These are phyloP conservation scores for Davidsoniella neocaledoniae DNA, from an alignment of 2,329 filamentous ascomycete species.

Conservation along the genomic window DNA sequence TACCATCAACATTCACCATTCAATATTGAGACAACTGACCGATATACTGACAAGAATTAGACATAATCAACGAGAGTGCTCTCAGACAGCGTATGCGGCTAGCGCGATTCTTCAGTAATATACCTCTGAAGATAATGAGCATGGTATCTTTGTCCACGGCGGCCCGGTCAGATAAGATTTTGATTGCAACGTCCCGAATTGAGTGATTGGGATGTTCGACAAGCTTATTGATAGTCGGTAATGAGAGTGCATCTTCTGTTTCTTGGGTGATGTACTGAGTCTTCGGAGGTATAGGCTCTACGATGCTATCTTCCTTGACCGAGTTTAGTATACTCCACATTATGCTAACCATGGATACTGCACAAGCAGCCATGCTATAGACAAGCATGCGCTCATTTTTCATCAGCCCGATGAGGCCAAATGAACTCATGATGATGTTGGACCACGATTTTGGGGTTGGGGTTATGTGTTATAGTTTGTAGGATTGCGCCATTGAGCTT, in stretches of 20 bases:
- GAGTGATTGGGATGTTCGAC: slow-evolving; percentile 55
- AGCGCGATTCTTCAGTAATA: slow-evolving; percentile 41
- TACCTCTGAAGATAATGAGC: slow-evolving; percentile 36
- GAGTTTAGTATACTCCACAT: slow-evolving; percentile 42
- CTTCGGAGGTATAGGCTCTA: slow-evolving; percentile 47
- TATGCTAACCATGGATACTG: slow-evolving; percentile 38
- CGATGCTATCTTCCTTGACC: slow-evolving; percentile 47
- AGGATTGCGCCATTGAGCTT: not conserved
- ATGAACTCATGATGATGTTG: slow-evolving; percentile 7
- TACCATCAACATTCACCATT: too few species aligned
- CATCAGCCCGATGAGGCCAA: slow-evolving; percentile 14
- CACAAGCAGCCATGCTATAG: slow-evolving; percentile 36
- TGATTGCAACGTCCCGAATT: slow-evolving; percentile 50
- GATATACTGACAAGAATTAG: slow-evolving; percentile 18
- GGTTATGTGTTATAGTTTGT: not conserved
- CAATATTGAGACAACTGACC: not conserved
- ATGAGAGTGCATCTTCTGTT: slow-evolving; percentile 53
- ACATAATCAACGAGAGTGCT: slow-evolving; percentile 37
- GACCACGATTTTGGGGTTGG: not conserved
- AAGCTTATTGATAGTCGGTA: slow-evolving; percentile 50
- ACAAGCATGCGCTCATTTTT: slow-evolving; percentile 39
- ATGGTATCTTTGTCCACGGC: slow-evolving; percentile 41
- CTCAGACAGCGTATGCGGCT: slow-evolving; percentile 39
- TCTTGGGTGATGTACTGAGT: slow-evolving; percentile 60
- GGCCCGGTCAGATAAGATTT: slow-evolving; percentile 38